phyloP scores from a whole-genome alignment of 345 rosid species.

The Sonneratia alba region DNA sequence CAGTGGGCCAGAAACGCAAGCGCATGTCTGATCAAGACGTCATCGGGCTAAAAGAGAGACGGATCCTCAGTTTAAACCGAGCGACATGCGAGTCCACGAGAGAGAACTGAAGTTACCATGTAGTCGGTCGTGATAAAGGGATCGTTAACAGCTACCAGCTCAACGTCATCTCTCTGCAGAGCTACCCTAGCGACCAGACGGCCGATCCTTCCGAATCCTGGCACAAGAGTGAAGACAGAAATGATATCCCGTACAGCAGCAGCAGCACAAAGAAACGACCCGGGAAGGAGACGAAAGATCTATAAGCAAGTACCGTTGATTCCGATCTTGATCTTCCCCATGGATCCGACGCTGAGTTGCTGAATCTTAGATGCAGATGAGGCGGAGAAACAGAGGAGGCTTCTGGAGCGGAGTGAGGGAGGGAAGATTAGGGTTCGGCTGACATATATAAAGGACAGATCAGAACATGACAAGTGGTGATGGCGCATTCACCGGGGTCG shows the following conservation, averaged over 20 bases:
- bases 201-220: slow-evolving; percentile 1
- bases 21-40: neutral
- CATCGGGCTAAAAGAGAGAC: neutral
- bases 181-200: slow-evolving; percentile 10
- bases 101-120: neutral
- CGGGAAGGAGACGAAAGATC: neutral
- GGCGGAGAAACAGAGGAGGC: neutral
- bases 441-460: too few species aligned
- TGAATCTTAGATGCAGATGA: neutral
- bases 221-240: neutral
- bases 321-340: slow-evolving; percentile 9
- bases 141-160: slow-evolving; percentile 10
- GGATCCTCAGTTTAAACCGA: neutral
- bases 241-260: neutral
- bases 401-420: neutral
- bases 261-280: neutral
- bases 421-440: too few species aligned
- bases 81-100: neutral
- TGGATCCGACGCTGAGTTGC: too few species aligned
- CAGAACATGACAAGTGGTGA: too few species aligned
- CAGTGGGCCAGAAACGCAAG: too few species aligned
- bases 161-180: slow-evolving; percentile 11
- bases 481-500: too few species aligned
- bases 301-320: neutral
- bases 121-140: slow-evolving; percentile 12